Evolutionary conservation across 768 basidiomycete genomes (phyloP).

Genomic region (button mushroom (Agaricus bisporus)): DNA sequence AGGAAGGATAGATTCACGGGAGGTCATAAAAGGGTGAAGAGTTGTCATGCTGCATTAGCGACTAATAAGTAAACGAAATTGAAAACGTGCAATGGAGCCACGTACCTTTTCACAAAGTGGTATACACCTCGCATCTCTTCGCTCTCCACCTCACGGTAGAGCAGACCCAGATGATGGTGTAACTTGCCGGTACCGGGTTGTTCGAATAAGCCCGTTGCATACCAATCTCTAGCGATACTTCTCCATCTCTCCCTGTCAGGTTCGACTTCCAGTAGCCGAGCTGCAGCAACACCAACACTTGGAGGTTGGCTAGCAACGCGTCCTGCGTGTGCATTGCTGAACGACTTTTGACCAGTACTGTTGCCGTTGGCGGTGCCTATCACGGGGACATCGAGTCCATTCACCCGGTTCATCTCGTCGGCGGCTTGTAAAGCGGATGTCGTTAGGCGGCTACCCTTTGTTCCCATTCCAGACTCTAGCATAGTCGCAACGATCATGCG

Average conservation of each 20-base stretch:
- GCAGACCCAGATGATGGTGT: slow-evolving; percentile 88
- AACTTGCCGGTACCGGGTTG: slow-evolving; percentile 92
- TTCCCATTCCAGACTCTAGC: slow-evolving; percentile 44
- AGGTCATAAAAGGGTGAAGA: slow-evolving; percentile 78
- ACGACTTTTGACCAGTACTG: slow-evolving; percentile 24
- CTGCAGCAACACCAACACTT: slow-evolving; percentile 83
- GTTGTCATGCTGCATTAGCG: slow-evolving; percentile 70
- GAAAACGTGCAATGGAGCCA: slow-evolving; percentile 8
- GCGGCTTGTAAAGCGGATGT: slow-evolving; percentile 39
- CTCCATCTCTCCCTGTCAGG: slow-evolving; percentile 93
- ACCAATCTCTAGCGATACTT: slow-evolving; percentile 88
- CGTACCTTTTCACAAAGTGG: slow-evolving; percentile 92
- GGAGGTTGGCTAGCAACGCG: slow-evolving; percentile 61
- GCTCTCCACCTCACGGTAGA: slow-evolving; percentile 76
- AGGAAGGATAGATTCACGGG: slow-evolving; percentile 84
- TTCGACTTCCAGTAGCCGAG: slow-evolving; percentile 76
- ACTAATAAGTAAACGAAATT: slow-evolving; percentile 7
- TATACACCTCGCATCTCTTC: slow-evolving; percentile 85
- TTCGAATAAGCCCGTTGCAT: slow-evolving; percentile 76
- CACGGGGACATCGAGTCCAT: slow-evolving; percentile 13
- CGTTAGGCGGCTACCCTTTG: slow-evolving; percentile 39
- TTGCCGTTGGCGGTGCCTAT: slow-evolving; percentile 15
- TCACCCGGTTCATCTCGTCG: slow-evolving; percentile 32
- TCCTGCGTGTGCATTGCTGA: slow-evolving; percentile 44
- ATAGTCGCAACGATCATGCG: slow-evolving; percentile 94